phyloP scores from a whole-genome alignment of 2,329 filamentous ascomycete genomes.

The Cephalotrichum gorgonifer region DNA sequence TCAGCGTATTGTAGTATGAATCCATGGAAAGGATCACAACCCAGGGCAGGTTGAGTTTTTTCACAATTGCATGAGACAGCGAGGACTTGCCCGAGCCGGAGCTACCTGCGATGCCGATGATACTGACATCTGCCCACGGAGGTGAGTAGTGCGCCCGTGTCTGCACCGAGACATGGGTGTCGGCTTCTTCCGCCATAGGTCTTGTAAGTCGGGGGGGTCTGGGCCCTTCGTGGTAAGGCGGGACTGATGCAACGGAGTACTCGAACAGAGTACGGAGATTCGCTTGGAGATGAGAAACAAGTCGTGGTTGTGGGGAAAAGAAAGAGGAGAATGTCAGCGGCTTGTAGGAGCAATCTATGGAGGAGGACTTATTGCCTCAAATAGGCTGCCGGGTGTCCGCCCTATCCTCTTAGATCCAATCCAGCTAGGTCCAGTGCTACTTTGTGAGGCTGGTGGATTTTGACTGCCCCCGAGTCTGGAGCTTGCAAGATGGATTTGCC shows the following conservation, averaged over 20 bases:
- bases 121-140: conserved; percentile 92
- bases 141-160: conserved; percentile 72
- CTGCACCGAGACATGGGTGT: conserved; percentile 34
- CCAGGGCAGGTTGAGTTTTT: conserved; percentile 85
- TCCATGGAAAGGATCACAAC: conserved; percentile 98
- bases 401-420: neutral
- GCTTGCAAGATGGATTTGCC: too few relatives aligned
- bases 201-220: neutral
- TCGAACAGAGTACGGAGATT: too few relatives aligned
- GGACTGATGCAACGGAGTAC: too few relatives aligned
- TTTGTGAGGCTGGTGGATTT: neutral
- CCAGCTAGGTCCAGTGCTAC: neutral
- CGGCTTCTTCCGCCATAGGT: neutral
- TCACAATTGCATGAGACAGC: conserved; percentile 82
- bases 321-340: neutral
- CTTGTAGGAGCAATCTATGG: too few relatives aligned
- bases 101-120: conserved; percentile 91
- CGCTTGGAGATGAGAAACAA: too few relatives aligned
- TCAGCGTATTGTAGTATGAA: conserved; percentile 91
- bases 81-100: conserved; percentile 94
- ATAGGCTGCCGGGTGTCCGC: neutral
- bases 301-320: neutral
- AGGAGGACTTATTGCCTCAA: neutral
- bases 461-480: too few relatives aligned
- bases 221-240: too few relatives aligned